These are phyloP conservation scores for Venturia aucupariae DNA, from an alignment of 2,329 filamentous ascomycete genomes.

Conservation along the genomic window DNA sequence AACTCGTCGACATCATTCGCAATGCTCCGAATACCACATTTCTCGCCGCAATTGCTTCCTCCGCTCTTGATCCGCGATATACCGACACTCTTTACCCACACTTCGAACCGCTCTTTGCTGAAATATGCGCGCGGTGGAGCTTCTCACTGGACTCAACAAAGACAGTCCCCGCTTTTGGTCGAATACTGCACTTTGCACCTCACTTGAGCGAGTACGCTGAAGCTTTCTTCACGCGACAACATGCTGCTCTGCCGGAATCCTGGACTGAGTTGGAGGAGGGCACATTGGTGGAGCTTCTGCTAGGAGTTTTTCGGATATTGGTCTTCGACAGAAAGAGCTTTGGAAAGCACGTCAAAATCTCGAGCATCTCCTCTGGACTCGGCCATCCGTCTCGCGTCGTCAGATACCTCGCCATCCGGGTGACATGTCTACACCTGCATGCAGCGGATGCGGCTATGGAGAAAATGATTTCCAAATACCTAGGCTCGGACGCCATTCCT, in stretches of 20 bases:
- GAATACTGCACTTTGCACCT: slow-evolving; percentile 72
- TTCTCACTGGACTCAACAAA: slow-evolving; percentile 28
- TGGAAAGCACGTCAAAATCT: slow-evolving; percentile 28
- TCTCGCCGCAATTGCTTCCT: slow-evolving; percentile 60
- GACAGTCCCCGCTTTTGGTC: slow-evolving; percentile 63
- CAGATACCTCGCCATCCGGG: slow-evolving; percentile 71
- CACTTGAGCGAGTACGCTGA: slow-evolving; percentile 67
- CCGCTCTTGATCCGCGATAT: slow-evolving; percentile 58
- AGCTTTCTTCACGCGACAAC: slow-evolving; percentile 24
- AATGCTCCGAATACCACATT: slow-evolving; percentile 55
- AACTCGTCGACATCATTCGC: slow-evolving; percentile 59
- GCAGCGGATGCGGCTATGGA: slow-evolving; percentile 73
- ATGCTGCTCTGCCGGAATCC: background rate
- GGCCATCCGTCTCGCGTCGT: slow-evolving; percentile 48
- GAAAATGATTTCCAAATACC: slow-evolving; percentile 56
- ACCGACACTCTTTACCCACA: slow-evolving; percentile 66
- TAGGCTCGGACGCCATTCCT: slow-evolving; percentile 52
- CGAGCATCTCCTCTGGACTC: slow-evolving; percentile 31
- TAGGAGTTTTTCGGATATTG: slow-evolving; percentile 70
- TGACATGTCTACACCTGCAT: slow-evolving; percentile 69
- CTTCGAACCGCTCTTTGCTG: slow-evolving; percentile 68
- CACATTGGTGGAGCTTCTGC: slow-evolving; percentile 41
- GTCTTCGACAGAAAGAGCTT: slow-evolving; percentile 66
- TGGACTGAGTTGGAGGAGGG: slow-evolving; percentile 20
- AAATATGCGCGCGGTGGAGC: slow-evolving; percentile 75